A percentile compares a stretch with the other conserved stretches of the same genome.
Evolutionary conservation across 106 monocot species (phyloP).

Genomic region (Triglochin maritima): DNA sequence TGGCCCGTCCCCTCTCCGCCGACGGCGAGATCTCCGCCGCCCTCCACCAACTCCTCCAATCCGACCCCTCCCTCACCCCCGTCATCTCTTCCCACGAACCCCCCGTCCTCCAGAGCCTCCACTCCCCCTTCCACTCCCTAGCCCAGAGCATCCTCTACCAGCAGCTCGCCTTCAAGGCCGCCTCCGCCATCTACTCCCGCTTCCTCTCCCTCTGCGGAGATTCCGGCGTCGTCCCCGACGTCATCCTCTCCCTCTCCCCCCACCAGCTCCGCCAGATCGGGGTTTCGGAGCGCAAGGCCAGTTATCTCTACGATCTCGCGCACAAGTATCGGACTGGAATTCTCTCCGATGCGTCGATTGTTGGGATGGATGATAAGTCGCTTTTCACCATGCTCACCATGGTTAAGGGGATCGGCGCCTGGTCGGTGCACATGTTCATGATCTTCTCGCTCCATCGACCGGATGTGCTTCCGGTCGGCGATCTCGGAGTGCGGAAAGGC

Average conservation of each 20-base stretch:
- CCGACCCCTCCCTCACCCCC: conserved; percentile 39
- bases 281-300: conserved; percentile 63
- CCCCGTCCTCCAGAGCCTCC: conserved; percentile 33
- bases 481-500: conserved; percentile 74
- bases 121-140: conserved; percentile 69
- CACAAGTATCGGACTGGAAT: conserved; percentile 54
- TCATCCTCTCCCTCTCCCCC: conserved; percentile 38
- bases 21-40: conserved; percentile 55
- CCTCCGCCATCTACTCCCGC: conserved; percentile 60
- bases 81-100: conserved; percentile 43
- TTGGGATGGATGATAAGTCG: conserved; percentile 65
- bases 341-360: conserved; percentile 51
- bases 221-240: conserved; percentile 36
- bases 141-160: conserved; percentile 72
- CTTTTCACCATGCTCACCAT: conserved; percentile 79
- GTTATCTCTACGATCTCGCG: conserved; percentile 73
- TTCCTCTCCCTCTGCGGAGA: conserved; percentile 70
- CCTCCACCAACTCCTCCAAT: conserved; percentile 40
- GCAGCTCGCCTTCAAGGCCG: conserved; percentile 81
- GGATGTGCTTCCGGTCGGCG: conserved; percentile 71
- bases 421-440: conserved; percentile 98
- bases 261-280: conserved; percentile 81
- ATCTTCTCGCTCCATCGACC: conserved; percentile 88
- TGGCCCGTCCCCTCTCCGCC: conserved; percentile 42
- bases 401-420: conserved; percentile 93